Percentiles rank a stretch among this genome's conserved stretches.
These are phyloP conservation scores for Leptodermis oblonga DNA, from an alignment of 257 asterid species.

Conservation along the genomic window DNA sequence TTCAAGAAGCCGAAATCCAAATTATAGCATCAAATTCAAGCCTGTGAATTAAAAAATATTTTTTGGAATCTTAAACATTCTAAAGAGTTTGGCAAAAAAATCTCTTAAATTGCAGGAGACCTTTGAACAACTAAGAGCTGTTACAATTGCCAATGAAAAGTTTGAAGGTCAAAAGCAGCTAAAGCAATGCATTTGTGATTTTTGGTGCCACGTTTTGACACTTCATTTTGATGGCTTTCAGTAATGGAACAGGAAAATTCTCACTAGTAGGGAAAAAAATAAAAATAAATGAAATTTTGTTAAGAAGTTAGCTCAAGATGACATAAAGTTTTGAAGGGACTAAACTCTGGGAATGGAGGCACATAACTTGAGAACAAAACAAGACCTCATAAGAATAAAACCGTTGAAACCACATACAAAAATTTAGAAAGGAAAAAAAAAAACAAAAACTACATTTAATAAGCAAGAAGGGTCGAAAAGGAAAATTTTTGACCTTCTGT, in stretches of 20 bases:
- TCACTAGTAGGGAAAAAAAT: neutral
- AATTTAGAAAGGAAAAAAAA: neutral
- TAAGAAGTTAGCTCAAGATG: neutral
- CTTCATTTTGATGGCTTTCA: neutral
- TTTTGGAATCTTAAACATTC: too few relatives aligned
- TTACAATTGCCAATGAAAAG: too few relatives aligned
- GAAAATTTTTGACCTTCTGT: neutral
- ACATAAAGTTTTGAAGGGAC: neutral
- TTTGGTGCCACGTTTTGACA: neutral
- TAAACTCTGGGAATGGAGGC: neutral
- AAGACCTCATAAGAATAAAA: neutral
- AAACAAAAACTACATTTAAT: neutral
- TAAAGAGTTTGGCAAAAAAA: too few relatives aligned
- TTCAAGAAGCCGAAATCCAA: too few relatives aligned
- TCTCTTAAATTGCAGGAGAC: too few relatives aligned
- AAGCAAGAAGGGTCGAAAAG: neutral
- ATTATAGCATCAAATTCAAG: too few relatives aligned
- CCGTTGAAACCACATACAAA: neutral
- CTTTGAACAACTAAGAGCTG: too few relatives aligned
- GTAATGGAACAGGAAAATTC: conserved; percentile 4
- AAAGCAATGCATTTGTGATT: too few relatives aligned
- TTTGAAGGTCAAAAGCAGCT: too few relatives aligned
- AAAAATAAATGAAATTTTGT: neutral
- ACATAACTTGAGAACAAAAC: neutral
- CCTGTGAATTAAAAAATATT: too few relatives aligned